Evolutionary conservation across 352 stramenopile genomes (phyloP).

Genomic region (Phytophthora brassicae): DNA sequence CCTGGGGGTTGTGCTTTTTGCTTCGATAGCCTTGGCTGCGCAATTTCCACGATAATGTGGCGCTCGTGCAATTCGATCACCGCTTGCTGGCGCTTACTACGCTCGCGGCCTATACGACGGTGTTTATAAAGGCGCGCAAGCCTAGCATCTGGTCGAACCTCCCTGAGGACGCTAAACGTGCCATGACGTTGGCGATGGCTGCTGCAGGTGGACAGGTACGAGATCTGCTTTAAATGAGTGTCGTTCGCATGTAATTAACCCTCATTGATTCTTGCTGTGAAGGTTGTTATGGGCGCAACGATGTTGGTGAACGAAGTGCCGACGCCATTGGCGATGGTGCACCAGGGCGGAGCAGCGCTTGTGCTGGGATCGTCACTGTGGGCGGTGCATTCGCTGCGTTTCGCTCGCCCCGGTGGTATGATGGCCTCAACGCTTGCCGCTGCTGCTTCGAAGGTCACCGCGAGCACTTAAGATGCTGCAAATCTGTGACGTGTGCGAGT

Average conservation of each 20-base stretch:
- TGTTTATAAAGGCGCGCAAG: constrained; percentile 63
- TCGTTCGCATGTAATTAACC: not conserved
- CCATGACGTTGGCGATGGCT: constrained; percentile 54
- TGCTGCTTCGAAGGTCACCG: constrained; percentile 23
- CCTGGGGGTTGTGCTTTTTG: too few relatives aligned
- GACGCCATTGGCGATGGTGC: constrained; percentile 90
- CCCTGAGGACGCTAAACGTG: constrained; percentile 54
- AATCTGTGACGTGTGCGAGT: constrained; percentile 23
- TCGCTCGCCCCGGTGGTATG: constrained; percentile 46
- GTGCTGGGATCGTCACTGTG: constrained; percentile 70
- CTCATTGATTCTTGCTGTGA: constrained; percentile 1
- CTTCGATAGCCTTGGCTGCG: constrained; percentile 62
- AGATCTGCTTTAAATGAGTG: not conserved
- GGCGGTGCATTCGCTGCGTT: constrained; percentile 63
- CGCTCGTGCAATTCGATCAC: constrained; percentile 97
- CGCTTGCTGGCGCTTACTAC: constrained; percentile 91
- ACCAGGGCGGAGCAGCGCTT: constrained; percentile 77
- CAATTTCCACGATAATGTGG: constrained; percentile 97
- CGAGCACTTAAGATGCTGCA: constrained; percentile 15
- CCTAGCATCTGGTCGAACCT: constrained; percentile 68
- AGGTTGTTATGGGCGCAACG: constrained; percentile 91
- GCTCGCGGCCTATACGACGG: constrained; percentile 49
- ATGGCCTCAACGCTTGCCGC: constrained; percentile 24
- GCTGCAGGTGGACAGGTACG: constrained; percentile 52
- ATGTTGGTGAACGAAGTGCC: constrained; percentile 96